phyloP scores from a whole-genome alignment of 2,329 filamentous ascomycete genomes.

The Trichophyton equinum region DNA sequence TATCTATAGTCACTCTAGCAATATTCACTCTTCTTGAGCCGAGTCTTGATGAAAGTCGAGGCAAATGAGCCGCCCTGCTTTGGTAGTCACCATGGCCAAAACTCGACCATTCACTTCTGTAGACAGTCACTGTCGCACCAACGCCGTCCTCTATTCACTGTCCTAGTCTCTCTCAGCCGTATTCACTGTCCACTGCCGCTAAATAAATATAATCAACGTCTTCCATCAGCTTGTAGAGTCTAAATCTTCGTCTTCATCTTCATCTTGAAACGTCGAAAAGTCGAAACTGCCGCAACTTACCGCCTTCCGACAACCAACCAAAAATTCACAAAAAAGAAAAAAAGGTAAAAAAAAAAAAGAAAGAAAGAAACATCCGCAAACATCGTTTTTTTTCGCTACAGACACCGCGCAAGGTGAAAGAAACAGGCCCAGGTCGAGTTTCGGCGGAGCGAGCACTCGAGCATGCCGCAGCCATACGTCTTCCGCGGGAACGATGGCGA shows the following conservation, averaged over 20 bases:
- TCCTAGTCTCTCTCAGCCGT: neutral
- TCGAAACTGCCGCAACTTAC: neutral
- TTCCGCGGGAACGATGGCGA: slow-evolving; percentile 24
- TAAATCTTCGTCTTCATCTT: no score
- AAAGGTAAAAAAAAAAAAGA: neutral
- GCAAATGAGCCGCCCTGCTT: neutral
- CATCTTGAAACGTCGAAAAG: neutral
- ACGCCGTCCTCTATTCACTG: neutral
- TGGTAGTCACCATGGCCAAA: neutral
- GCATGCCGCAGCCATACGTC: slow-evolving; percentile 4
- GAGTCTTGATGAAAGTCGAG: neutral
- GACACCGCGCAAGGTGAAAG: neutral
- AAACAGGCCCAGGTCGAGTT: neutral
- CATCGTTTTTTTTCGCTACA: neutral
- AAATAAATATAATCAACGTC: neutral
- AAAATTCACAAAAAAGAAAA: neutral
- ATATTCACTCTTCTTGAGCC: neutral
- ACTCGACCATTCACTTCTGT: neutral
- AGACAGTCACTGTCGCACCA: neutral
- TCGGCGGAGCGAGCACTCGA: neutral
- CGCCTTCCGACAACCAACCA: neutral
- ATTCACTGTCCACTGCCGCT: neutral
- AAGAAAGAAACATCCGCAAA: neutral
- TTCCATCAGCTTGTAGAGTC: no score
- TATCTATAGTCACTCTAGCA: neutral